A percentile compares a stretch with the other conserved stretches of the same genome.
These are phyloP conservation scores for Clavispora vitiphila DNA, from an alignment of 805 yeast genomes.

Conservation along the genomic window DNA sequence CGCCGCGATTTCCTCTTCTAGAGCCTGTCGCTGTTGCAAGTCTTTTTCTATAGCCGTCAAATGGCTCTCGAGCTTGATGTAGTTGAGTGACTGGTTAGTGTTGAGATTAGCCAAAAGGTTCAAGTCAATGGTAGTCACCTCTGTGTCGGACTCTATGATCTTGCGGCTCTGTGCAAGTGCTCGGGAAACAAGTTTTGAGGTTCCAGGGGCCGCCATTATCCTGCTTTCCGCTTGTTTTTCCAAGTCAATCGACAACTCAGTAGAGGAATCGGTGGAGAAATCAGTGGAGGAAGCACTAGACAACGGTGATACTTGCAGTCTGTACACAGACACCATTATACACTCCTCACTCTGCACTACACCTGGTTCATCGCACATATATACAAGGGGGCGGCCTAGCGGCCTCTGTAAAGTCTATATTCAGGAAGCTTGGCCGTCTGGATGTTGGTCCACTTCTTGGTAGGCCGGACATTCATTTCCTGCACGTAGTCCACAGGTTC, in stretches of 20 bases:
- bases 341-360: neutral
- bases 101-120: constrained; percentile 50
- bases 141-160: constrained; percentile 38
- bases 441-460: constrained; percentile 56
- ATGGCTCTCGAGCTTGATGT: constrained; percentile 38
- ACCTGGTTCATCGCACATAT: constrained; percentile 1
- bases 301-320: too few species aligned
- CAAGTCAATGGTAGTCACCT: constrained; percentile 39
- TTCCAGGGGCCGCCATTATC: neutral
- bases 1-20: constrained; percentile 21
- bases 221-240: too few species aligned
- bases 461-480: constrained; percentile 53
- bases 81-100: constrained; percentile 53
- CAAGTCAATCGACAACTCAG: too few species aligned
- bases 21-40: constrained; percentile 22
- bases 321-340: neutral
- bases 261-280: too few species aligned
- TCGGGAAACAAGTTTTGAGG: constrained; percentile 5
- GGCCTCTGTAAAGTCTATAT: constrained; percentile 58
- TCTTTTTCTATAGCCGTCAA: constrained; percentile 42
- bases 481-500: constrained; percentile 50
- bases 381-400: constrained; percentile 29
- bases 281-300: too few species aligned
- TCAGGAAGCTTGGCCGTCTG: constrained; percentile 45
- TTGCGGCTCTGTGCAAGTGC: constrained; percentile 27